Evolutionary conservation across 176 grass and related monocot species (phyloP), one percentile per base, ranked within the genome.

Genomic region (Carex scoparia): DNA sequence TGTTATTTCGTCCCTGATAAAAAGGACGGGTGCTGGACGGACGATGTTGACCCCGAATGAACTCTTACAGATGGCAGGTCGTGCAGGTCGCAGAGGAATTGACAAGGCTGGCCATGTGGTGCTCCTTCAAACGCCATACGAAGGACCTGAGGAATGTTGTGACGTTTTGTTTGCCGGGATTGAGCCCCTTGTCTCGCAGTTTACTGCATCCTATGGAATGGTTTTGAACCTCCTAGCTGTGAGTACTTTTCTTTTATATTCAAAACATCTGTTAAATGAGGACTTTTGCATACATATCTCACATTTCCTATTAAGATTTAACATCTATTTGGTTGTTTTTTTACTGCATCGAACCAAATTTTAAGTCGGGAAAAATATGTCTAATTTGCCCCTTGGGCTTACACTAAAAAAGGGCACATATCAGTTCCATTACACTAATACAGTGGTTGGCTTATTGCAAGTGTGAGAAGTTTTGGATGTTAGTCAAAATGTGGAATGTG

Each of bases 191-290:
- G 93, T 93, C 84, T 98, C 95, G 71, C 95, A 98, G 84, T 98
- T 98, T 87, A 98, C 91, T 1, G 93, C 95, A 68, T 98, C 95
- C 68, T 98, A 98, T 84, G 95, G 95, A 67, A 95, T 98, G 95
- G 95, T 98, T 92, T 92, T 98, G 90, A 98, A 98, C 88, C 93
- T 98, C 37, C 91, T 98, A 79, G 93, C 95, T 40, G 93, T 98
- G 89, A 85, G 93, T 81, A 87, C 79, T 85, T 82, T 86, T 32
- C 83, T 30, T 65, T 48, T 71, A 57, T 65, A 57, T 65, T 38
- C 11, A 0, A 51, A 42, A 5, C 37, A 10, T 15, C 37, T 70
- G 37, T 42, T 73, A 49, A 73, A 11, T 49, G 69, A 48, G 18
- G 18, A 73, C n/a, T 73, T 82, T 51, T 63, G 15, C 62, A 86